Conservation (phyloP, 345 rosid genomes). For the Anacardium occidentale region DNA sequence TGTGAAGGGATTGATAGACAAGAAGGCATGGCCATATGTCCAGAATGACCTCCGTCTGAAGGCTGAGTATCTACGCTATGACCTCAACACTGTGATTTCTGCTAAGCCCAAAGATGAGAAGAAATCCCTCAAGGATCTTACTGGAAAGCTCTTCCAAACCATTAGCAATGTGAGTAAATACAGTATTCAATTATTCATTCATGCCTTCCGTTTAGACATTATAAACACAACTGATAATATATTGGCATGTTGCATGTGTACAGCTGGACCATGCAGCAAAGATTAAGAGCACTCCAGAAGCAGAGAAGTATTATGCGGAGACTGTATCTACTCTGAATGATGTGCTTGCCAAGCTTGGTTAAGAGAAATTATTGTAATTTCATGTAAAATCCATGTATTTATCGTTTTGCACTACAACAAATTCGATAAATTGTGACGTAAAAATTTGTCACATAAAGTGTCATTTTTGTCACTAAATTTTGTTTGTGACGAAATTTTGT, state of each 20-base stretch:
- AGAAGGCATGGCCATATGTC: slow-evolving; percentile 93
- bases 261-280: slow-evolving; percentile 94
- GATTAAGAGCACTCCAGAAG: slow-evolving; percentile 71
- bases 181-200: neutral
- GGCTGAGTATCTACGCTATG: slow-evolving; percentile 77
- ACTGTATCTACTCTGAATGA: slow-evolving; percentile 74
- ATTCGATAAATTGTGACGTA: no score
- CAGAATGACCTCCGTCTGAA: slow-evolving; percentile 76
- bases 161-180: slow-evolving; percentile 48
- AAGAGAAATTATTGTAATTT: slow-evolving; percentile 23
- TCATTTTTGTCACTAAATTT: no score
- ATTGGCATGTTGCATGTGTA: slow-evolving; percentile 5
- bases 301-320: slow-evolving; percentile 81
- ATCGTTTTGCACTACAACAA: no score
- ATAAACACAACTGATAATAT: no score
- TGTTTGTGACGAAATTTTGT: no score
- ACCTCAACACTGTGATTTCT: slow-evolving; percentile 79
- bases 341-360: slow-evolving; percentile 89
- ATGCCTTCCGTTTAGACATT: no score
- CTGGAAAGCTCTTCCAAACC: slow-evolving; percentile 66
- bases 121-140: slow-evolving; percentile 64
- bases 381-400: slow-evolving; percentile 13
- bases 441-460: no score
- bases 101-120: slow-evolving; percentile 76
- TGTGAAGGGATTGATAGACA: slow-evolving; percentile 74